Evolutionary conservation across 192 early-diverging fungal genomes (phyloP).

Genomic region (Entophlyctis helioformis): DNA sequence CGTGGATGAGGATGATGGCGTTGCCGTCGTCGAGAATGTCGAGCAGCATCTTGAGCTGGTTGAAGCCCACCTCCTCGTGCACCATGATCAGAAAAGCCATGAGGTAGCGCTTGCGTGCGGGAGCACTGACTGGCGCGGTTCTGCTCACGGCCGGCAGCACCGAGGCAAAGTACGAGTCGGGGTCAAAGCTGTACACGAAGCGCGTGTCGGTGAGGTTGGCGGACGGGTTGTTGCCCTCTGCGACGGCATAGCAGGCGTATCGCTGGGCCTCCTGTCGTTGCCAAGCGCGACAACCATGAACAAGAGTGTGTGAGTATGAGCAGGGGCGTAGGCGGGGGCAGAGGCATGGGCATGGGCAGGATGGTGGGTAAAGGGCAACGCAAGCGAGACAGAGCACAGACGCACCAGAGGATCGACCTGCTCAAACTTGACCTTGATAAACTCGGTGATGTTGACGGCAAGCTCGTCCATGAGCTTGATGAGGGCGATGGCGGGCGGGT

Average conservation of each 20-base stretch:
- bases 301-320: neutral
- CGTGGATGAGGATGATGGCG: constrained; percentile 29
- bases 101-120: constrained; percentile 10
- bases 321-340: no score
- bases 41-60: constrained; percentile 12
- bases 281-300: no score
- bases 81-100: constrained; percentile 35
- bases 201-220: constrained; percentile 18
- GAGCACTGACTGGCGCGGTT: neutral
- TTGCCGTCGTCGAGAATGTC: constrained; percentile 23
- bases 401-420: no score
- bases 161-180: neutral
- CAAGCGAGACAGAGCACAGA: no score
- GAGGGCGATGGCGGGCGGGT: no score
- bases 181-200: constrained; percentile 15
- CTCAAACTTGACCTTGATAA: no score
- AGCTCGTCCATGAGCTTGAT: constrained; percentile 7
- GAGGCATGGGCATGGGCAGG: no score
- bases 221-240: constrained; percentile 21
- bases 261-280: constrained; percentile 16
- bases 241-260: constrained; percentile 26
- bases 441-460: no score
- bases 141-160: constrained; percentile 4
- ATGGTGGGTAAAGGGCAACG: no score
- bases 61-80: constrained; percentile 14